Percentiles rank a stretch among this genome's conserved stretches.
phyloP scores from a whole-genome alignment of 2,329 filamentous ascomycete species.

The Neophaeococcomyces mojaviensis region DNA sequence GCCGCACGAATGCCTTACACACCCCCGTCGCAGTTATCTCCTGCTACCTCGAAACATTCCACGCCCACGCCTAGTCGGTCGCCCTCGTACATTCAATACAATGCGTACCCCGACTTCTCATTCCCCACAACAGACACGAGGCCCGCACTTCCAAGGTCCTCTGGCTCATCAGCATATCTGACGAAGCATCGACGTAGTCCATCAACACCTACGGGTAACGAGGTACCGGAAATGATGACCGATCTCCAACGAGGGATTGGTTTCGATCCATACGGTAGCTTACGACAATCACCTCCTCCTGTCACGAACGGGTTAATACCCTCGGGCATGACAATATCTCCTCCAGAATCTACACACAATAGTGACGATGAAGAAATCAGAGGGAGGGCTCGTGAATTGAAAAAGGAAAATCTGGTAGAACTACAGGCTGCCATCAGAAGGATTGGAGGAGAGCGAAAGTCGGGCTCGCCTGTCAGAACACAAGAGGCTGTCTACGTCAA shows the following conservation, averaged over 20 bases:
- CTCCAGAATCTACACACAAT: constrained; percentile 73
- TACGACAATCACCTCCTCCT: constrained; percentile 79
- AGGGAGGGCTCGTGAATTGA: constrained; percentile 27
- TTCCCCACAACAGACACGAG: constrained; percentile 26
- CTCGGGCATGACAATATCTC: constrained; percentile 77
- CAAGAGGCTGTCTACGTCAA: constrained; percentile 14
- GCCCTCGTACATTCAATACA: constrained; percentile 38
- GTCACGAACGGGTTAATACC: constrained; percentile 70
- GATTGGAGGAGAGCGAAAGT: constrained; percentile 57
- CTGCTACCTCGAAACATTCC: constrained; percentile 48
- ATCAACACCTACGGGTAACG: constrained; percentile 35
- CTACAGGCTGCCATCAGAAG: constrained; percentile 76
- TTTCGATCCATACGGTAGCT: constrained; percentile 47
- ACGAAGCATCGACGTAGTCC: constrained; percentile 55
- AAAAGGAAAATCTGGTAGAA: constrained; percentile 50
- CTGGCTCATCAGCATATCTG: constrained; percentile 54
- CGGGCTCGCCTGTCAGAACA: constrained; percentile 47
- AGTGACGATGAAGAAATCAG: constrained; percentile 77
- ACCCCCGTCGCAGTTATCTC: constrained; percentile 48
- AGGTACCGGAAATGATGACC: constrained; percentile 17
- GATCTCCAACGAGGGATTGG: constrained; percentile 18
- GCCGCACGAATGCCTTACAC: constrained; percentile 43
- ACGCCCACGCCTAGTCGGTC: constrained; percentile 44
- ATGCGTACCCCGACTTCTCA: constrained; percentile 2
- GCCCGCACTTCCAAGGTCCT: constrained; percentile 47